Conservation (phyloP, 805 yeast genomes). For the Metschnikowia sp. region DNA sequence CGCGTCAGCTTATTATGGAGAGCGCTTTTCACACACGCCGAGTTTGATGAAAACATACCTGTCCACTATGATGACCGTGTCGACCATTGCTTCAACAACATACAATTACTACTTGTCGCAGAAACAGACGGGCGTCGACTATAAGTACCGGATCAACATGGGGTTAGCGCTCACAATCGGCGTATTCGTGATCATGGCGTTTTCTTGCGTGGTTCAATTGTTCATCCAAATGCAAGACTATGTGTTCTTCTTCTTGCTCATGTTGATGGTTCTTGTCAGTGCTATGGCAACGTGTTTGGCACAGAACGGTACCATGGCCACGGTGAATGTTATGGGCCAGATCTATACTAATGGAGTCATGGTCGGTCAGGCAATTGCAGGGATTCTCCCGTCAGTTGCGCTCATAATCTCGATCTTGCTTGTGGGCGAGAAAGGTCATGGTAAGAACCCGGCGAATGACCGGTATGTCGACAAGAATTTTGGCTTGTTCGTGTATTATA, state of each 20-base stretch:
- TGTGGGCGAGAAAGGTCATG: conserved; percentile 29
- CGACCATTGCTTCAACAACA: conserved; percentile 64
- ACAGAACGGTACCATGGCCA: conserved; percentile 89
- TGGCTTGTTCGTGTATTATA: conserved; percentile 45
- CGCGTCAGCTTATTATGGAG: conserved; percentile 76
- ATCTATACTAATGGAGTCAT: conserved; percentile 83
- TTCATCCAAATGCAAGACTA: conserved; percentile 36
- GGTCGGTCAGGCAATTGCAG: conserved; percentile 95
- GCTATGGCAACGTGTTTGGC: conserved; percentile 77
- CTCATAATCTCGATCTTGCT: conserved; percentile 52
- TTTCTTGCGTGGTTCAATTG: conserved; percentile 40
- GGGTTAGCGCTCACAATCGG: conserved; percentile 60
- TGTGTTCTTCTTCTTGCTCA: conserved; percentile 49
- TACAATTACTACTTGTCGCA: conserved; percentile 62
- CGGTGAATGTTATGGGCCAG: conserved; percentile 72
- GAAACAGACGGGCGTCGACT: conserved; percentile 59
- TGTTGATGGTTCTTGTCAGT: conserved; percentile 61
- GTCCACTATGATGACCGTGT: conserved; percentile 84
- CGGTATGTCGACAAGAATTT: conserved; percentile 33
- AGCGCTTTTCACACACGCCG: conserved; percentile 52
- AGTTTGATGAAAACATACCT: conserved; percentile 57
- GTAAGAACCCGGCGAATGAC: conserved; percentile 15
- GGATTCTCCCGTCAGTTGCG: conserved; percentile 82
- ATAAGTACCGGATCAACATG: conserved; percentile 49
- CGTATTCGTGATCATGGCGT: conserved; percentile 57